These are phyloP conservation scores for Diaporthe eres DNA, from an alignment of 2,329 filamentous ascomycete genomes.

Conservation along the genomic window DNA sequence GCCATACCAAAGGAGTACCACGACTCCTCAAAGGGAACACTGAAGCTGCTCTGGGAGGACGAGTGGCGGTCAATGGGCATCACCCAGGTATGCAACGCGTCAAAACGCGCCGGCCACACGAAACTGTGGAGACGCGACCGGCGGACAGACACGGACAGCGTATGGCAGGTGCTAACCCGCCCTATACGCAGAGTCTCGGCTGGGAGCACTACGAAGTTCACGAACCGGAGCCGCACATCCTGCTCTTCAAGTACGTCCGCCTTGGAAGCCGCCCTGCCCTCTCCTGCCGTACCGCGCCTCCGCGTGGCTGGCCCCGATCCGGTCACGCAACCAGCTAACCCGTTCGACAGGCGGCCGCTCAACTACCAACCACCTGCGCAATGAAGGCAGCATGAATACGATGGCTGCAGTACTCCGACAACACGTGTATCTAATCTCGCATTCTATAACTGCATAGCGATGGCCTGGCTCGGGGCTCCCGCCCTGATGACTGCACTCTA, in stretches of 20 bases:
- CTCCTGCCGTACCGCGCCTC: background rate
- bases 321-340: constrained; percentile 44
- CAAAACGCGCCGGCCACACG: constrained; percentile 21
- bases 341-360: constrained; percentile 76
- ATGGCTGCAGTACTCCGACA: constrained; percentile 39
- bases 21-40: constrained; percentile 87
- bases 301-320: background rate
- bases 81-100: constrained; percentile 80
- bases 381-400: constrained; percentile 51
- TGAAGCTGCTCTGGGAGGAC: constrained; percentile 98
- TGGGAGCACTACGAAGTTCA: constrained; percentile 99
- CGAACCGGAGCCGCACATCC: constrained; percentile 97
- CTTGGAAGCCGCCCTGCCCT: background rate
- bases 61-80: constrained; percentile 98
- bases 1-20: constrained; percentile 96
- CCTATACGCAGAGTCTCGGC: constrained; percentile 81
- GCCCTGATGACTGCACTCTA: constrained; percentile 34
- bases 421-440: constrained; percentile 48
- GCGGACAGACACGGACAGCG: constrained; percentile 36
- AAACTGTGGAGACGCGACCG: constrained; percentile 24
- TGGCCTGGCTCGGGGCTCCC: constrained; percentile 37
- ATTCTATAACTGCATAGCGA: constrained; percentile 50
- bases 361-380: constrained; percentile 82
- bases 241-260: constrained; percentile 91
- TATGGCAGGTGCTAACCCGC: constrained; percentile 16